Conservation (phyloP, 495 filamentous ascomycete species). For the Aspergillus coremiiformis region DNA sequence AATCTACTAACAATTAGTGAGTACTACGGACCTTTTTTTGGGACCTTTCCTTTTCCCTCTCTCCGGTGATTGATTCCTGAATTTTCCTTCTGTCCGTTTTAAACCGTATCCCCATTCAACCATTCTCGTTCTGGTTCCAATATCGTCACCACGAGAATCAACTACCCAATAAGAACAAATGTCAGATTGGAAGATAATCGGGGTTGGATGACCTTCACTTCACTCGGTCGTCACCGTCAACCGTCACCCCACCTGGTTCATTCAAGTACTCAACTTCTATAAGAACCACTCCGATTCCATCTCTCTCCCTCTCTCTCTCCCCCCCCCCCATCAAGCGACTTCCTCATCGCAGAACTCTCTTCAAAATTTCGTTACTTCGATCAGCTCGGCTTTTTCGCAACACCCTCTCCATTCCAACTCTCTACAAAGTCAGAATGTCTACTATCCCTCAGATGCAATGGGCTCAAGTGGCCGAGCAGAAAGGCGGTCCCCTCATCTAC, state of each 20-base stretch:
- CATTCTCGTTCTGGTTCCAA: too few species aligned
- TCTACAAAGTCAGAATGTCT: conserved; percentile 16
- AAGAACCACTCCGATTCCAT: background rate
- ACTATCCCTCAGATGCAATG: conserved; percentile 74
- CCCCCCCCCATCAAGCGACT: background rate
- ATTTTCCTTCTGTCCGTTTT: background rate
- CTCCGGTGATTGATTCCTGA: background rate
- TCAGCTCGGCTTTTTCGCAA: background rate
- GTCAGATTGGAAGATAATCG: too few species aligned
- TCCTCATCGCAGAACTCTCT: background rate
- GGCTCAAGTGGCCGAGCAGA: conserved; percentile 79
- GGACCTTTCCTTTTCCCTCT: background rate
- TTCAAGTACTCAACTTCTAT: background rate
- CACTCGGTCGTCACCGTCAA: background rate
- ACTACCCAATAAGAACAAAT: too few species aligned
- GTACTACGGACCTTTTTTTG: too few species aligned
- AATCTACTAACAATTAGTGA: background rate
- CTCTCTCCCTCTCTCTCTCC: background rate
- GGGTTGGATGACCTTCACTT: too few species aligned
- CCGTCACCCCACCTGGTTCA: background rate
- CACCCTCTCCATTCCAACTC: background rate
- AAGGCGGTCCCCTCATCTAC: conserved; percentile 64
- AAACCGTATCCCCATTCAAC: too few species aligned
- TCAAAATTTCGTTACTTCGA: too few species aligned
- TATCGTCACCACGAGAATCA: too few species aligned